Evolutionary conservation across 129 eudicot species (phyloP).

Genomic region (Centella asiatica): DNA sequence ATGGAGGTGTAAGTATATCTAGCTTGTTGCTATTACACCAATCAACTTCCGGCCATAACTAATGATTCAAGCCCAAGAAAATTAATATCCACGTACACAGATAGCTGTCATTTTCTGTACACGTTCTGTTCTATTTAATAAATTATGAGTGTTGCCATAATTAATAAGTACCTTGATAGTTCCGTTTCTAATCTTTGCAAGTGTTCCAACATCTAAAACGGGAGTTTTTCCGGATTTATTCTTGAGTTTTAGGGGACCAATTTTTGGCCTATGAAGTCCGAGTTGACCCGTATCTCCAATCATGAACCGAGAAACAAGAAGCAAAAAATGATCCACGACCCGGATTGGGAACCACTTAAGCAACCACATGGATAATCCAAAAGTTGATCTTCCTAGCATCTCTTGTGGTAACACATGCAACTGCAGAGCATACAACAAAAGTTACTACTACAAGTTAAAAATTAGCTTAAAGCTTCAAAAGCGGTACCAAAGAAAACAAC

Average conservation of each 20-base stretch:
- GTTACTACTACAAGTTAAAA: no score
- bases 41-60: no score
- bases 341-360: conserved; percentile 45
- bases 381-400: conserved; percentile 63
- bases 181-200: conserved; percentile 48
- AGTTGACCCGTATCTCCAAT: conserved; percentile 40
- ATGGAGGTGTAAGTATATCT: not conserved
- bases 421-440: no score
- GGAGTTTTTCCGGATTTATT: conserved; percentile 49
- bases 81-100: no score
- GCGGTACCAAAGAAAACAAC: no score
- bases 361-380: conserved; percentile 50
- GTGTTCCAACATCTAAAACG: conserved; percentile 60
- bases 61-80: no score
- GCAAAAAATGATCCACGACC: conserved; percentile 41
- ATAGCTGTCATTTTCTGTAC: no score
- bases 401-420: conserved; percentile 62
- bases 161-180: conserved; percentile 37
- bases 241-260: conserved; percentile 61
- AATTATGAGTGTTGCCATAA: no score
- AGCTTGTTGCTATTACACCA: no score
- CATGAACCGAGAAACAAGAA: conserved; percentile 32
- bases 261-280: conserved; percentile 46
- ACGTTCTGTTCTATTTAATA: no score
- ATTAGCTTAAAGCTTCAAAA: no score